phyloP scores from a whole-genome alignment of 148 eudicot species.

The Agrostemma githago region DNA sequence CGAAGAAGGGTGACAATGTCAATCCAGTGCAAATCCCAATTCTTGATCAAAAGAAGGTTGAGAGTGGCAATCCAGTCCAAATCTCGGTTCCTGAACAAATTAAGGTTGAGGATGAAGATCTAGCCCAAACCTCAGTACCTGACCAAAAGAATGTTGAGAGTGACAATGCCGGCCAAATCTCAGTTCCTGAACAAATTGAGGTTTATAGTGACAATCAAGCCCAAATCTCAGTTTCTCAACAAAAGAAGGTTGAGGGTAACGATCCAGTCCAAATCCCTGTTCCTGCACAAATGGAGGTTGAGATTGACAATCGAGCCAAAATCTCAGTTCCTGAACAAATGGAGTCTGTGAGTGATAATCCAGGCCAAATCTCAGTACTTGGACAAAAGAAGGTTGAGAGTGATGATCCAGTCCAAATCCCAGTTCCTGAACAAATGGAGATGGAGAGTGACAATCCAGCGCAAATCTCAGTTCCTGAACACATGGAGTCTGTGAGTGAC shows the following conservation, averaged over 20 bases:
- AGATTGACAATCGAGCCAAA: neutral
- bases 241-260: neutral
- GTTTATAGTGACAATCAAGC: neutral
- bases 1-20: neutral
- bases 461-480: neutral
- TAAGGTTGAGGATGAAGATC: neutral
- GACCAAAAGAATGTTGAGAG: neutral
- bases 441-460: neutral
- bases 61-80: neutral
- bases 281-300: neutral
- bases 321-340: neutral
- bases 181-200: constrained; percentile 2
- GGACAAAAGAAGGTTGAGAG: constrained; percentile 6
- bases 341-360: neutral
- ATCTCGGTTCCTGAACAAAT: neutral
- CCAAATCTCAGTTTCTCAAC: neutral
- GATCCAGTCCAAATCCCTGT: neutral
- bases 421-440: neutral
- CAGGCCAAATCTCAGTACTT: neutral
- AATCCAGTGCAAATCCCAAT: neutral
- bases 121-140: neutral
- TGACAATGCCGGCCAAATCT: neutral
- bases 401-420: neutral
- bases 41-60: neutral
- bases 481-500: neutral